phyloP scores from a whole-genome alignment of 2,329 filamentous ascomycete genomes.

The Aspergillus viridinutans region DNA sequence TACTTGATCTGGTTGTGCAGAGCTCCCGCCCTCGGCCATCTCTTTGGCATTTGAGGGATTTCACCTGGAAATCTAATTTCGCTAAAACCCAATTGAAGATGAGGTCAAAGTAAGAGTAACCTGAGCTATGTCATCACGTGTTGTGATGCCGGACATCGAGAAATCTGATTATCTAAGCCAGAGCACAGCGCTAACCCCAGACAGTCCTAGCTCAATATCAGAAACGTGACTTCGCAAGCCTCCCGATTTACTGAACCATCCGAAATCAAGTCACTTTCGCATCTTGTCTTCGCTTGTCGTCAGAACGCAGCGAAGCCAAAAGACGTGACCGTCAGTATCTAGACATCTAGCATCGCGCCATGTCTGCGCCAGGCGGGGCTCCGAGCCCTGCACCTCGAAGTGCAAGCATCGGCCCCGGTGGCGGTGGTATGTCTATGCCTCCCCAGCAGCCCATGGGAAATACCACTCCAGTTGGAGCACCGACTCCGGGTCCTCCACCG shows the following conservation, averaged over 20 bases:
- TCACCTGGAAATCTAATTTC: not conserved
- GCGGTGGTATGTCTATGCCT: slow-evolving; percentile 43
- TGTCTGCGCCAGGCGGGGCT: slow-evolving; percentile 45
- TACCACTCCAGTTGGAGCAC: slow-evolving; percentile 44
- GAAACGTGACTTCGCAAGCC: slow-evolving; percentile 13
- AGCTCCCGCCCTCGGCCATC: slow-evolving; percentile 22
- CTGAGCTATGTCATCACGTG: slow-evolving; percentile 9
- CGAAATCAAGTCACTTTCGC: not conserved
- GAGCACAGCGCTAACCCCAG: not conserved
- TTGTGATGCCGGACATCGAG: not conserved
- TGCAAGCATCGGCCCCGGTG: slow-evolving; percentile 46
- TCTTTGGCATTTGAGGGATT: not conserved
- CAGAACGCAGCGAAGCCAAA: not conserved
- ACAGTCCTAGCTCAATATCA: slow-evolving; percentile 19
- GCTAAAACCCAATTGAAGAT: not conserved
- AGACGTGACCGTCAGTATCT: not conserved
- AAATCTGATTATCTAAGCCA: not conserved
- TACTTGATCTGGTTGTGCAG: slow-evolving; percentile 24
- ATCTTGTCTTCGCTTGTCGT: not conserved
- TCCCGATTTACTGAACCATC: slow-evolving; percentile 6
- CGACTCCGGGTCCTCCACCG: slow-evolving; percentile 35
- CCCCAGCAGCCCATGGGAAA: slow-evolving; percentile 46
- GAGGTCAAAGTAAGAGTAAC: not conserved
- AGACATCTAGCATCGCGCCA: slow-evolving; percentile 17
- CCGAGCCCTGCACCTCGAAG: slow-evolving; percentile 47